Percentiles rank a stretch among this genome's conserved stretches.
Evolutionary conservation across 2,329 filamentous ascomycete species (phyloP).

Genomic region (Chaetomium olivaceum): DNA sequence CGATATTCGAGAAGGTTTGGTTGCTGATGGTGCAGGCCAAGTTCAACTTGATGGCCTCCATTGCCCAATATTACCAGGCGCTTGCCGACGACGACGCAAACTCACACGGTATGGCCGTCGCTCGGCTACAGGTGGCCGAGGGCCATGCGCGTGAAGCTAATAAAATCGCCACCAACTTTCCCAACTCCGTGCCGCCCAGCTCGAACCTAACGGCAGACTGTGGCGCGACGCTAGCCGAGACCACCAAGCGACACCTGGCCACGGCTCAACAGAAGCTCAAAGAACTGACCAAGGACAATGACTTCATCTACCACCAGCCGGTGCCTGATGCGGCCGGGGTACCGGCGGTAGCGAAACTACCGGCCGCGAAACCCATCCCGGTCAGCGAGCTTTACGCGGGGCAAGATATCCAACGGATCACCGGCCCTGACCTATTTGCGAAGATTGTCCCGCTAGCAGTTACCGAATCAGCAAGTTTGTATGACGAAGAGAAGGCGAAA

Average conservation of each 20-base stretch:
- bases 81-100: slow-evolving; percentile 87
- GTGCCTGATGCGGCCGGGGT: slow-evolving; percentile 84
- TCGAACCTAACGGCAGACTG: slow-evolving; percentile 84
- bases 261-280: slow-evolving; percentile 78
- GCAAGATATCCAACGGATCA: slow-evolving; percentile 95
- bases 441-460: slow-evolving; percentile 96
- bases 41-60: slow-evolving; percentile 75
- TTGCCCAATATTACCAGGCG: slow-evolving; percentile 93
- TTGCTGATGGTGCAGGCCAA: slow-evolving; percentile 81
- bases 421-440: slow-evolving; percentile 93
- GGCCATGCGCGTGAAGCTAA: slow-evolving; percentile 75
- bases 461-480: slow-evolving; percentile 93
- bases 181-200: slow-evolving; percentile 72
- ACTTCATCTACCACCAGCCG: slow-evolving; percentile 95
- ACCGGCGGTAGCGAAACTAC: slow-evolving; percentile 80
- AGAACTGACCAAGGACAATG: slow-evolving; percentile 85
- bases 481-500: slow-evolving; percentile 98
- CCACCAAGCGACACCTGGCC: slow-evolving; percentile 78
- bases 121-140: slow-evolving; percentile 80
- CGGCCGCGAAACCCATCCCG: slow-evolving; percentile 93
- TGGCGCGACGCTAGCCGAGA: slow-evolving; percentile 70
- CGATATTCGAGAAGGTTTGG: slow-evolving; percentile 95
- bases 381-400: slow-evolving; percentile 96
- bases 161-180: slow-evolving; percentile 75
- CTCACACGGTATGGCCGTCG: slow-evolving; percentile 81